Conservation (phyloP, 2,329 filamentous ascomycete genomes). For the Tricladium varicosporioides region DNA sequence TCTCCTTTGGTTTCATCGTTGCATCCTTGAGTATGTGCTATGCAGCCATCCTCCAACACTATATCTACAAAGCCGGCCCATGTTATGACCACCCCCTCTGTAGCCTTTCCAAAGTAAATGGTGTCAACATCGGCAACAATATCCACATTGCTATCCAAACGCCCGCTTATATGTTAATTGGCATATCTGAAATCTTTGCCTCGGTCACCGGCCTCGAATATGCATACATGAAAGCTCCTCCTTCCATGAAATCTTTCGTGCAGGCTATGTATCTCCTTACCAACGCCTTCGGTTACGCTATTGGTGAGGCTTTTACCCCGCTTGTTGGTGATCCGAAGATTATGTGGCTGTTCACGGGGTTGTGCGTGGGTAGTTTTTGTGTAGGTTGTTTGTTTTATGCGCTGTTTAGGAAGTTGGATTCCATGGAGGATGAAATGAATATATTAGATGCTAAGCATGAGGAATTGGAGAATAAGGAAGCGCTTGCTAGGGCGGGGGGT, state of each 20-base stretch:
- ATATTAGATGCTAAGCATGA: slow-evolving; percentile 23
- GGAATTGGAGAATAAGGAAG: slow-evolving; percentile 15
- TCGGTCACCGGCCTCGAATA: slow-evolving; percentile 67
- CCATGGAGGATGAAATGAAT: slow-evolving; percentile 26
- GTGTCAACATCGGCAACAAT: slow-evolving; percentile 55
- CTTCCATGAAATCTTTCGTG: slow-evolving; percentile 76
- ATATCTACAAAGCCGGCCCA: slow-evolving; percentile 56
- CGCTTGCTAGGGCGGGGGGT: slow-evolving; percentile 4
- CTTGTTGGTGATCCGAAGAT: slow-evolving; percentile 43
- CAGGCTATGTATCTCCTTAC: slow-evolving; percentile 67
- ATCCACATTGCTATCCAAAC: slow-evolving; percentile 46
- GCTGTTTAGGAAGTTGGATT: slow-evolving; percentile 20
- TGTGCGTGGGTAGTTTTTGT: slow-evolving; percentile 17
- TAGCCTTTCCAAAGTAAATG: slow-evolving; percentile 43
- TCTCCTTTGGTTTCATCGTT: slow-evolving; percentile 62
- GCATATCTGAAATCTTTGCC: slow-evolving; percentile 56
- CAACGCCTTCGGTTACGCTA: slow-evolving; percentile 54
- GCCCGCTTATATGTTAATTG: slow-evolving; percentile 46
- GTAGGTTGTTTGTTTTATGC: slow-evolving; percentile 22
- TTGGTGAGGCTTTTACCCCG: slow-evolving; percentile 44
- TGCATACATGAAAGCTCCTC: slow-evolving; percentile 74
- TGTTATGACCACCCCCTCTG: slow-evolving; percentile 54
- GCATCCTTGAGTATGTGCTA: slow-evolving; percentile 51
- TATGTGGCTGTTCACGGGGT: slow-evolving; percentile 35
- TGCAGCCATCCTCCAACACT: slow-evolving; percentile 55